phyloP scores from a whole-genome alignment of 371 early-diverging fungal genomes.

The Mortierella sp. region DNA sequence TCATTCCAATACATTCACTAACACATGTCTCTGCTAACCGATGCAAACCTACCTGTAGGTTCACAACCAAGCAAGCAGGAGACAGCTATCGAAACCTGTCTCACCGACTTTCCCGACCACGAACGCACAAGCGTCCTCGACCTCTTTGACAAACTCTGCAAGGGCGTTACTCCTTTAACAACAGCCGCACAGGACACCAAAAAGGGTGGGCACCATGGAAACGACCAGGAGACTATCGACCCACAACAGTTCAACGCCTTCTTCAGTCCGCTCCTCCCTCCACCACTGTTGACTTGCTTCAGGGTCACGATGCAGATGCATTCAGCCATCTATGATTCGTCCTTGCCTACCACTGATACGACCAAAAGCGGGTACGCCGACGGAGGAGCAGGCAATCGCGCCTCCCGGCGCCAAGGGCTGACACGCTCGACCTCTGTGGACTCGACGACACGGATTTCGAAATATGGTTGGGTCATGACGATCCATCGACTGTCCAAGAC shows the following conservation, averaged over 20 bases:
- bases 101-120: conserved; percentile 49
- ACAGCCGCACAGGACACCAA: neutral
- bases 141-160: conserved; percentile 40
- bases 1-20: neutral
- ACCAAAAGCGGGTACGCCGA: neutral
- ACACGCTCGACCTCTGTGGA: conserved; percentile 43
- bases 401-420: conserved; percentile 21
- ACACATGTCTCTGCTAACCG: neutral
- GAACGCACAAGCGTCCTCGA: conserved; percentile 34
- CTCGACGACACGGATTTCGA: conserved; percentile 38
- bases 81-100: conserved; percentile 42
- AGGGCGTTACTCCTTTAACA: neutral
- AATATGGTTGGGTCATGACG: conserved; percentile 55
- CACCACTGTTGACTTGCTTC: conserved; percentile 44
- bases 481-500: conserved; percentile 53
- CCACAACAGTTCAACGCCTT: conserved; percentile 42
- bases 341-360: neutral
- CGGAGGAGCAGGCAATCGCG: neutral
- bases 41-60: conserved; percentile 21
- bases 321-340: conserved; percentile 27
- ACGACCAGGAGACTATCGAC: conserved; percentile 27
- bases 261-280: conserved; percentile 41
- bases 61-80: conserved; percentile 55
- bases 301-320: conserved; percentile 51
- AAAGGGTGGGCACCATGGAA: conserved; percentile 9